Conservation (phyloP, 768 basidiomycete species). For the Termitomyces bulborhizus region DNA sequence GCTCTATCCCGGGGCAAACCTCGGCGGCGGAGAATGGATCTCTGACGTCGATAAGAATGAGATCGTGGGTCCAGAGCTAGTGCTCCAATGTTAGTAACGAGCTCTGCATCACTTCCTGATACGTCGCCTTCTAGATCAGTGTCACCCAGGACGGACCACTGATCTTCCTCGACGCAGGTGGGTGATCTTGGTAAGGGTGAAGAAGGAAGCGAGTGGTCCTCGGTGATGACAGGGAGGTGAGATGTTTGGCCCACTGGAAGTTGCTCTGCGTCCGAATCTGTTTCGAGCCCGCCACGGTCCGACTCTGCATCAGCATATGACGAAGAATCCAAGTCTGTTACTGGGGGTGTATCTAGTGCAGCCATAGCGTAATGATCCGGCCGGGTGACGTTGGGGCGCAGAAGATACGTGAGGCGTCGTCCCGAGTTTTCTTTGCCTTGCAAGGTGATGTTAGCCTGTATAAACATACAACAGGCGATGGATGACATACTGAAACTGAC, state of each 20-base stretch:
- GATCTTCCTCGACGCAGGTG: constrained; percentile 12
- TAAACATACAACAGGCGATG: neutral
- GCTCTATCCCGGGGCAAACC: constrained; percentile 23
- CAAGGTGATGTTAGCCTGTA: neutral
- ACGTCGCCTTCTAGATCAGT: constrained; percentile 25
- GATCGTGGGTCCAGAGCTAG: constrained; percentile 23
- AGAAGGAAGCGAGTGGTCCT: constrained; percentile 8
- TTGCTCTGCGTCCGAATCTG: constrained; percentile 43
- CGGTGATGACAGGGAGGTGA: constrained; percentile 23
- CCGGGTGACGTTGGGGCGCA: constrained; percentile 68
- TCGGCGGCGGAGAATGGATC: constrained; percentile 22
- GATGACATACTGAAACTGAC: constrained; percentile 70
- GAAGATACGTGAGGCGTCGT: constrained; percentile 67
- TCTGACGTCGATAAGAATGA: constrained; percentile 30
- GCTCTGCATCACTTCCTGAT: constrained; percentile 18
- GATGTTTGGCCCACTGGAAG: constrained; percentile 23
- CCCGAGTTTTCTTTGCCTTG: constrained; percentile 55
- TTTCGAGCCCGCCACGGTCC: constrained; percentile 42
- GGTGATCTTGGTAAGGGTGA: constrained; percentile 1
- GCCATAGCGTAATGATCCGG: constrained; percentile 41
- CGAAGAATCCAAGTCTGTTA: constrained; percentile 57
- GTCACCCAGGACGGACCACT: constrained; percentile 31
- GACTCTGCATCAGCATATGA: constrained; percentile 47
- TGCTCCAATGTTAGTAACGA: constrained; percentile 27
- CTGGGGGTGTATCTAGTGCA: constrained; percentile 63